Evolutionary conservation across 106 monocot species (phyloP), one percentile per base, ranked within the genome.

Genomic region (Apostasia shenzhenica): DNA sequence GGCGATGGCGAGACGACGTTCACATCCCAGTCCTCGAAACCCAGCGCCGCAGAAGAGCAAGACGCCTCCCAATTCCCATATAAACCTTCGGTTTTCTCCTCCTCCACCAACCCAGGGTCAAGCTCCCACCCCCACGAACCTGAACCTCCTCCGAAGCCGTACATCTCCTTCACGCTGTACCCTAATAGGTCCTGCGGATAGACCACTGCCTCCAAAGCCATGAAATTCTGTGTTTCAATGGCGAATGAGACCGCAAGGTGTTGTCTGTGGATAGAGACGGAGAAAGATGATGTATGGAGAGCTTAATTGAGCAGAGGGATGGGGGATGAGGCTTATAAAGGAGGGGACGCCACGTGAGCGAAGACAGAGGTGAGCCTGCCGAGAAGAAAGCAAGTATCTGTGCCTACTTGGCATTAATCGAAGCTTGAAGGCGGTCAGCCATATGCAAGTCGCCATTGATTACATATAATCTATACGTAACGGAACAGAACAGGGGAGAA

Each of bases 201-300:
- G 1, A 83, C 72, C 8, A 73, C 69, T 45, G 79, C 73, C 49
- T 83, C 79, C 49, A 79, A 49, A 42, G 79, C 83, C 83, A 83
- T 75, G 45, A 3, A 41, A 3, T 3, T 44, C 26, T 46, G 45
- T 26, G 48, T 2, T 52, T 54, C 4, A 52, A 5, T 48, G 59
- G 67, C 41, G 54, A 68, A 6, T 38, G 43, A 14, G n/a, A 2
- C 5, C 14, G 13, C 53, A 42, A 3, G 54, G 43, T 54, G 54
- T 50, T 42, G 41, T 42, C 10, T 63, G 63, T 13, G 44, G 14
- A 46, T 5, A 65, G 14, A 48, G 40, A 10, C 44, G 14, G 10
- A 0, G 1, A 8, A 67, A 9, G 40, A 2, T 2, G 67, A 37
- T 8, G 26, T 0, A 40, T 0, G 11, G 68, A 55, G 55, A 44